Conservation (phyloP, 2,329 filamentous ascomycete species). For the Talaromyces albobiverticillius region DNA sequence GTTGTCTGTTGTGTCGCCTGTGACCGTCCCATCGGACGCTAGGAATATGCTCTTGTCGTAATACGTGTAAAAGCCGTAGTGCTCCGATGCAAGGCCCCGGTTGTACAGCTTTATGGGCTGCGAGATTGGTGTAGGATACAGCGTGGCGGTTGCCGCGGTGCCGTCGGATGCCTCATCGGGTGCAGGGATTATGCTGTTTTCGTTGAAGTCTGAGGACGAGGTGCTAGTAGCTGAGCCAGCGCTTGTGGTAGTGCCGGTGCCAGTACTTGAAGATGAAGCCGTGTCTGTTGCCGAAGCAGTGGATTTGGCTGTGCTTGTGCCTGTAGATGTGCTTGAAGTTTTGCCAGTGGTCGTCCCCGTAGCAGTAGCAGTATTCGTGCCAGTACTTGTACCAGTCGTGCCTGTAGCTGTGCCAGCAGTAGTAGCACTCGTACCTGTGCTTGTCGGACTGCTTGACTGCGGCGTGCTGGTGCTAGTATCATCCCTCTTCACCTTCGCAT, state of each 20-base stretch:
- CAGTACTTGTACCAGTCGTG: background rate
- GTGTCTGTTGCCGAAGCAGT: background rate
- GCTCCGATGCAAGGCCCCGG: conserved; percentile 73
- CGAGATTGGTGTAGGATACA: conserved; percentile 65
- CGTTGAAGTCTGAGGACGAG: conserved; percentile 34
- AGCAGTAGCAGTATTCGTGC: background rate
- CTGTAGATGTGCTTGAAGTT: background rate
- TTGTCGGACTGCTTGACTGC: background rate
- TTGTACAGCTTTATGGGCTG: conserved; percentile 87
- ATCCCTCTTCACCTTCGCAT: background rate
- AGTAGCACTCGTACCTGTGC: background rate
- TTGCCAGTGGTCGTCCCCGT: background rate
- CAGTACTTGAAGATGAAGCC: background rate
- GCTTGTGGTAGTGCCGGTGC: background rate
- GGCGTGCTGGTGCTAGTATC: background rate
- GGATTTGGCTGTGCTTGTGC: no score
- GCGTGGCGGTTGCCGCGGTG: conserved; percentile 65
- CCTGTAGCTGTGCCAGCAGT: background rate
- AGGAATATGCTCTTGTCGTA: conserved; percentile 86
- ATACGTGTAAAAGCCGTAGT: conserved; percentile 93
- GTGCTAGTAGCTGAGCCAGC: background rate
- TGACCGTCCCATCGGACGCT: conserved; percentile 53
- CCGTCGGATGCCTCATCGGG: conserved; percentile 66
- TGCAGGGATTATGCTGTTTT: conserved; percentile 58
- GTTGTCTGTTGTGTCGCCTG: conserved; percentile 35